A percentile compares a stretch with the other conserved stretches of the same genome.
Evolutionary conservation across 768 basidiomycete genomes (phyloP).

Genomic region (Pisolithus sp.): DNA sequence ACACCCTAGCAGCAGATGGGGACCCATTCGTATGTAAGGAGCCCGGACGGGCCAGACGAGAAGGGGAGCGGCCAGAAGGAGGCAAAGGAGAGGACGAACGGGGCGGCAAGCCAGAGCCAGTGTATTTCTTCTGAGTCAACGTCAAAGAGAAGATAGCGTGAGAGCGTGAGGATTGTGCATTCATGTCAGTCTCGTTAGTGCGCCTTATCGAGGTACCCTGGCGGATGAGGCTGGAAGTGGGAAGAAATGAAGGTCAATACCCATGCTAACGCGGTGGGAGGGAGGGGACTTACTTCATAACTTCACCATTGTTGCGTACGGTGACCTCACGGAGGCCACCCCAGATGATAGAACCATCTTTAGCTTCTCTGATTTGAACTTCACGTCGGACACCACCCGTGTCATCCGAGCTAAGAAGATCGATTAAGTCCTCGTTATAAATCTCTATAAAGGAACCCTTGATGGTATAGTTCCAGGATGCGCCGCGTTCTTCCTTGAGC

Average conservation of each 20-base stretch:
- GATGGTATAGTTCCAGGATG: constrained; percentile 69
- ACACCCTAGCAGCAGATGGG: constrained; percentile 39
- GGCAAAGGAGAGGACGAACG: constrained; percentile 76
- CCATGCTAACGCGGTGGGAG: background rate
- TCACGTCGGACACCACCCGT: constrained; percentile 62
- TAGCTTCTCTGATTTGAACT: constrained; percentile 95
- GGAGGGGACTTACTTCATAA: constrained; percentile 72
- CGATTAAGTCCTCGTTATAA: constrained; percentile 98
- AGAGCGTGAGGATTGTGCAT: constrained; percentile 94
- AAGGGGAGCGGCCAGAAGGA: constrained; percentile 65
- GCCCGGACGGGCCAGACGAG: constrained; percentile 77
- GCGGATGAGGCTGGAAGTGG: constrained; percentile 63
- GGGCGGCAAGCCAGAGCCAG: constrained; percentile 62
- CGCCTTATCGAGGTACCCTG: constrained; percentile 86
- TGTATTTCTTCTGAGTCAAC: constrained; percentile 82
- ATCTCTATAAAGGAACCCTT: constrained; percentile 96
- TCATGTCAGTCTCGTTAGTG: constrained; percentile 98
- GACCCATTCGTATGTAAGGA: constrained; percentile 53
- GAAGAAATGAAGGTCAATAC: constrained; percentile 15
- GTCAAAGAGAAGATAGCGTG: constrained; percentile 99
- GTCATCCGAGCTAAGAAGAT: constrained; percentile 78
- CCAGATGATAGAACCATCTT: constrained; percentile 96
- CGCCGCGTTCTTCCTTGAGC: constrained; percentile 68
- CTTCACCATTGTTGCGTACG: constrained; percentile 79
- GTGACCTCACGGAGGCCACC: constrained; percentile 88